These are phyloP conservation scores for Tricholomella constricta DNA, from an alignment of 768 basidiomycete species.

Conservation along the genomic window DNA sequence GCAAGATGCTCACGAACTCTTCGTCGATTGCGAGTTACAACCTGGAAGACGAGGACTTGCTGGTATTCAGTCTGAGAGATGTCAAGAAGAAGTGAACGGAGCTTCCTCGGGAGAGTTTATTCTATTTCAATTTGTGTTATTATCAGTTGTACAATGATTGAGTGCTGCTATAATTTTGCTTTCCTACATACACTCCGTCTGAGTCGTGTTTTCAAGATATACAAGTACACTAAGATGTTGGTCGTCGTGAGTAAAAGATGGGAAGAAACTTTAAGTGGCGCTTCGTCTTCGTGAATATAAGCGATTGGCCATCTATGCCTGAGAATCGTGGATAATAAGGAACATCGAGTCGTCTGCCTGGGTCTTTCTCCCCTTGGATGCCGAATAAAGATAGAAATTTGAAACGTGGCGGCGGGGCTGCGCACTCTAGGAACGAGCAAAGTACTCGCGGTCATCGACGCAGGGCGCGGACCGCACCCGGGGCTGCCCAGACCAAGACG, in stretches of 20 bases:
- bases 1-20: conserved; percentile 86
- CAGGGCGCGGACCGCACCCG: conserved; percentile 21
- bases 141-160: conserved; percentile 7
- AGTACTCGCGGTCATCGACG: conserved; percentile 7
- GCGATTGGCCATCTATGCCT: neutral
- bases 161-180: neutral
- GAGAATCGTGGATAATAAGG: neutral
- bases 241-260: neutral
- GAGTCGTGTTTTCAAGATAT: neutral
- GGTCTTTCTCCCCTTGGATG: conserved; percentile 22
- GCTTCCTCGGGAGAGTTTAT: neutral
- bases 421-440: neutral
- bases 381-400: conserved; percentile 14
- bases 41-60: conserved; percentile 85
- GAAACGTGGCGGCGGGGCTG: neutral
- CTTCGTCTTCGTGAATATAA: neutral
- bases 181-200: neutral
- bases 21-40: conserved; percentile 86
- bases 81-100: conserved; percentile 57
- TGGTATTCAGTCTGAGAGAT: conserved; percentile 78
- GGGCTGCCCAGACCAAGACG: conserved; percentile 16
- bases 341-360: conserved; percentile 2
- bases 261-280: too few species aligned
- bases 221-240: neutral
- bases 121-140: neutral